Base-by-base conservation (phyloP, 2,329 filamentous ascomycete species). In the Ophiostoma piceae region DNA sequence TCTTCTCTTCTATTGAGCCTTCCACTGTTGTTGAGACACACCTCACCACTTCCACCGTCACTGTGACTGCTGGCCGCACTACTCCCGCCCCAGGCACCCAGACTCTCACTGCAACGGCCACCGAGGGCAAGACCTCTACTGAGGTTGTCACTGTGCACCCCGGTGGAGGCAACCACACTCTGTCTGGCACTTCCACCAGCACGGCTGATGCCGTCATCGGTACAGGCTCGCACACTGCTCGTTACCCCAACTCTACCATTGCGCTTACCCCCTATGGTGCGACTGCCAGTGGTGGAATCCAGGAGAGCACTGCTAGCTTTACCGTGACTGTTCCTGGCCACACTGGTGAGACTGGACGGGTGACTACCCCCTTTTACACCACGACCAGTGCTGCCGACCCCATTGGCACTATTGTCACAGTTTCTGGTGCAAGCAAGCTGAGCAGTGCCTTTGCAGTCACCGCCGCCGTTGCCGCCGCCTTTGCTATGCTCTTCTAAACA, bases 391-490 rank as follows among this genome's bases (percentile, higher is more conserved):
- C 76, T 70, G 66, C 43, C 14, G 69, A 72, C 29, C 71, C 72
- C 7, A 29, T 60, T 11, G 43, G 68, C 22, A 75, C 75, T 22
- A 74, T 76, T 69, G 76, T 77, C 71, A 77, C 77, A 69, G 74
- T 80, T 35, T 76, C 77, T 22, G 67, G 41, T 19, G 68, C 60
- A 35, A 16, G 11, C 69, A 72, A 73, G 70, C 16, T 29, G 16
- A 26, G 16, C 16, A 51, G 54, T 37, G 70, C 67, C 57, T 79
- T 77, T 71, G 73, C 81, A 68, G 71, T 79, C 51, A 77, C 77
- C 14, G 74, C 74, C 65, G 72, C 79, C 67, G 76, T 78, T 75
- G 76, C 79, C 54, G 70, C 80, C 74, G 76, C 79, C 57, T 60
- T 67, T 43, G n/a, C 22, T 9, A 14, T 47, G 37, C 37, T 66